These are phyloP conservation scores for Orbilia blumenaviensis DNA, from an alignment of 2,329 filamentous ascomycete genomes.

Conservation along the genomic window DNA sequence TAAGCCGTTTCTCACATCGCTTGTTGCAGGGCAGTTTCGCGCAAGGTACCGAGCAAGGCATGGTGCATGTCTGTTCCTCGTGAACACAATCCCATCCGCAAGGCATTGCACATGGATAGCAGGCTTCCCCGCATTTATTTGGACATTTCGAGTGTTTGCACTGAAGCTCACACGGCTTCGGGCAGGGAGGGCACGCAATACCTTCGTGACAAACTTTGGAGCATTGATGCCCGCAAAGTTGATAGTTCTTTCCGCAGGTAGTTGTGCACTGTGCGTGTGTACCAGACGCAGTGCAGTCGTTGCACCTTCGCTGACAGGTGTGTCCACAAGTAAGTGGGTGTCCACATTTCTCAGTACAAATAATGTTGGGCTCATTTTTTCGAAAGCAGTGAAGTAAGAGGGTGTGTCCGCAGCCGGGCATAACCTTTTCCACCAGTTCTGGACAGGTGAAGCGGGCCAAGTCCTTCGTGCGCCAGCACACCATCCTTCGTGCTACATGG, in stretches of 20 bases:
- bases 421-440: constrained; percentile 62
- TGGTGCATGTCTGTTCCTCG: constrained; percentile 62
- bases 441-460: constrained; percentile 64
- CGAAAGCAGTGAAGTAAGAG: constrained; percentile 65
- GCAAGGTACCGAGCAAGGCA: constrained; percentile 73
- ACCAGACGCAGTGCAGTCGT: constrained; percentile 62
- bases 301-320: constrained; percentile 65
- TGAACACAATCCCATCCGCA: constrained; percentile 70
- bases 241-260: constrained; percentile 65
- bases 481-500: constrained; percentile 39
- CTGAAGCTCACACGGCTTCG: constrained; percentile 65
- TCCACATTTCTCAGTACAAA: constrained; percentile 28
- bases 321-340: constrained; percentile 23
- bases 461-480: constrained; percentile 63
- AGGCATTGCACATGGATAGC: constrained; percentile 69
- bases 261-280: constrained; percentile 62
- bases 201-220: constrained; percentile 66
- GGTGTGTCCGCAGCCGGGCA: constrained; percentile 68
- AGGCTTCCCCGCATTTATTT: constrained; percentile 69
- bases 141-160: constrained; percentile 69
- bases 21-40: constrained; percentile 72
- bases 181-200: constrained; percentile 64
- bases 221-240: constrained; percentile 69
- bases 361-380: constrained; percentile 62
- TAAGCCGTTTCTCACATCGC: constrained; percentile 66